Evolutionary conservation across 1,284 basidiomycete species (phyloP), one percentile per base, ranked within the genome.

Genomic region (Sphagnurus paluster): DNA sequence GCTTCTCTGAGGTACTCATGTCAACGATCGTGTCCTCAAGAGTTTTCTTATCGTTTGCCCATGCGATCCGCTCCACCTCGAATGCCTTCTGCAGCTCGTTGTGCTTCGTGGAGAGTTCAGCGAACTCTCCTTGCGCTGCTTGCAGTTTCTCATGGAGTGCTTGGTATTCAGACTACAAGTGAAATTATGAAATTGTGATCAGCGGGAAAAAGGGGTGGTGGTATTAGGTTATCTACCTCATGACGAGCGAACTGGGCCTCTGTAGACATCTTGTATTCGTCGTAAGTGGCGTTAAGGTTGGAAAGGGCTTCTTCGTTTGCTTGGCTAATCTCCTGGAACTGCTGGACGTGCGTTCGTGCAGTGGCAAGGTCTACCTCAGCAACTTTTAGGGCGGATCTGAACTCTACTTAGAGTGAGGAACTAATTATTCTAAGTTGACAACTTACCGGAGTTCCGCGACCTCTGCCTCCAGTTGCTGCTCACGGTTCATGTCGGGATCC

Each of bases 321-420:
- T 58, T 85, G 79, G 48, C 87, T 87, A 57, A 93, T 91, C 48
- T 87, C 82, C 62, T 90, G 80, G 77, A 87, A 93, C 62, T 93
- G 90, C 52, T 87, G 79, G 17, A 87, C 84, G 59, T 93, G 87
- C 39, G 71, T 78, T 41, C 77, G 75, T 2, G 90, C 84, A 28
- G 82, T 72, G 4, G 80, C 72, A 26, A 91, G 74, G 54, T 93
- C 89, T 16, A 88, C 74, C 62, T 92, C 82, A 1, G 84, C 74
- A 3, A 89, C 74, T 66, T 89, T 90, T 35, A 93, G 70, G 16
- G 82, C 72, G 41, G 82, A 81, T 14, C 90, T 92, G 56, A 19
- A 28, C 14, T 33, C 46, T 43, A 48, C 25, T 48, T 14, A 54
- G 17, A 37, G n/a, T 26, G n/a, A 28, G 8, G 5, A 0, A 2